Percentiles rank a stretch among this genome's conserved stretches.
phyloP scores from a whole-genome alignment of 176 grass and related monocot species.

The Oryza meyeriana region DNA sequence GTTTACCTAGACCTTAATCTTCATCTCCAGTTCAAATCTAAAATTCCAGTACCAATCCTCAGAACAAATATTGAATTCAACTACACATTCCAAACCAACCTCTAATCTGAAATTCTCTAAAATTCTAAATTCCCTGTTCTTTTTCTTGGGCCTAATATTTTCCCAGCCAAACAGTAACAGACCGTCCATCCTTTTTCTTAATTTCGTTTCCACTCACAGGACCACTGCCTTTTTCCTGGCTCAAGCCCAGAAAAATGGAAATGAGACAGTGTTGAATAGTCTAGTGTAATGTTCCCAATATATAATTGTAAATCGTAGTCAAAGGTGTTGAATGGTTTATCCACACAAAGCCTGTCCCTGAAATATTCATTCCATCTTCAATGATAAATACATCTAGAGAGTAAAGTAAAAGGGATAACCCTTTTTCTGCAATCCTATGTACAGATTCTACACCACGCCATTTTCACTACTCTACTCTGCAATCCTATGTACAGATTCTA shows the following conservation, averaged over 20 bases:
- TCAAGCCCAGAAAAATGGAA: not conserved
- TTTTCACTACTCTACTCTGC: conserved; percentile 17
- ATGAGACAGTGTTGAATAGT: not conserved
- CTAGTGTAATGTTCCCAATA: not conserved
- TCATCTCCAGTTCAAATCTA: not conserved
- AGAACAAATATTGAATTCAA: not conserved
- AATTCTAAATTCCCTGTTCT: too few relatives aligned
- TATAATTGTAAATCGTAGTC: not conserved
- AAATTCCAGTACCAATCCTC: not conserved
- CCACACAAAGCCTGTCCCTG: not conserved
- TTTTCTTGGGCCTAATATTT: too few relatives aligned
- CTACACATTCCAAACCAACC: not conserved
- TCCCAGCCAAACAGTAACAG: too few relatives aligned
- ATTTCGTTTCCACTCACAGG: too few relatives aligned
- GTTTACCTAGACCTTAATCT: too few relatives aligned
- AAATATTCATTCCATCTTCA: not conserved
- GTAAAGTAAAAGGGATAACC: not conserved
- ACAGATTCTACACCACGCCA: conserved; percentile 34
- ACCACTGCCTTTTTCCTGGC: too few relatives aligned
- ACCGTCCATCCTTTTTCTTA: too few relatives aligned
- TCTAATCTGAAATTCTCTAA: too few relatives aligned
- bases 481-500: conserved; percentile 38
- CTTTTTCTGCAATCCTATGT: conserved; percentile 28
- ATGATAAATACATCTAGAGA: not conserved
- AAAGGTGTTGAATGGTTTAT: not conserved